These are phyloP conservation scores for Amaranthus tricolor DNA, from an alignment of 179 eudicot species.

Conservation along the genomic window DNA sequence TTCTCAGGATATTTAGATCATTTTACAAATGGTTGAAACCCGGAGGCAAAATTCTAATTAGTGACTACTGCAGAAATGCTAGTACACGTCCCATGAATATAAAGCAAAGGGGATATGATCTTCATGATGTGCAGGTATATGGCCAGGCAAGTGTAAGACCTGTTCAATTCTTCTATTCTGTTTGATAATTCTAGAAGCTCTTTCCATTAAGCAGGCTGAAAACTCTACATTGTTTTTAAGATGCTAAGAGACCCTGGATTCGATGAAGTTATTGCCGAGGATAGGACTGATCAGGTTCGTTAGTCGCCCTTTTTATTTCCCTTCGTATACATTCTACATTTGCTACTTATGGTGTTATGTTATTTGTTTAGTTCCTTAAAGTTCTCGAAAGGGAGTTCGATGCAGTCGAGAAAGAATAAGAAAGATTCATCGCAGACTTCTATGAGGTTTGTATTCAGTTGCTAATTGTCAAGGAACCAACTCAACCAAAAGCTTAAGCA, in stretches of 20 bases:
- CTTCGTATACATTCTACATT: background rate
- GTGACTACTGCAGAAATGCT: constrained; percentile 78
- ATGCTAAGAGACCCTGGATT: constrained; percentile 97
- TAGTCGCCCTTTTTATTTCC: background rate
- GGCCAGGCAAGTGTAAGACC: constrained; percentile 54
- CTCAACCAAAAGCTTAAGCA: too few species aligned
- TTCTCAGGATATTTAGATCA: constrained; percentile 73
- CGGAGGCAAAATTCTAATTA: constrained; percentile 87
- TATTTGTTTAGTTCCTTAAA: constrained; percentile 54
- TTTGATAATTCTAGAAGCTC: too few species aligned
- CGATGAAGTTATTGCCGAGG: constrained; percentile 75
- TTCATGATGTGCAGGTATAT: constrained; percentile 79
- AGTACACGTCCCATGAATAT: constrained; percentile 65
- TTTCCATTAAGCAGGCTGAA: too few species aligned
- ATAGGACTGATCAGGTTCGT: constrained; percentile 83
- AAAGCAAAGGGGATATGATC: constrained; percentile 96
- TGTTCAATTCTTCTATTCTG: too few species aligned
- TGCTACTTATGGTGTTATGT: background rate
- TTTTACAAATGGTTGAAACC: constrained; percentile 97
- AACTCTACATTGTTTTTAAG: constrained; percentile 35
- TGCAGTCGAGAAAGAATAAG: constrained; percentile 68
- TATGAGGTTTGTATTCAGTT: constrained; percentile 55
- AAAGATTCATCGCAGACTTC: constrained; percentile 69
- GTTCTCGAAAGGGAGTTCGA: constrained; percentile 71
- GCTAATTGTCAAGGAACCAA: too few species aligned